phyloP scores from a whole-genome alignment of 2,329 filamentous ascomycete species.

The Trichoderma sp. region DNA sequence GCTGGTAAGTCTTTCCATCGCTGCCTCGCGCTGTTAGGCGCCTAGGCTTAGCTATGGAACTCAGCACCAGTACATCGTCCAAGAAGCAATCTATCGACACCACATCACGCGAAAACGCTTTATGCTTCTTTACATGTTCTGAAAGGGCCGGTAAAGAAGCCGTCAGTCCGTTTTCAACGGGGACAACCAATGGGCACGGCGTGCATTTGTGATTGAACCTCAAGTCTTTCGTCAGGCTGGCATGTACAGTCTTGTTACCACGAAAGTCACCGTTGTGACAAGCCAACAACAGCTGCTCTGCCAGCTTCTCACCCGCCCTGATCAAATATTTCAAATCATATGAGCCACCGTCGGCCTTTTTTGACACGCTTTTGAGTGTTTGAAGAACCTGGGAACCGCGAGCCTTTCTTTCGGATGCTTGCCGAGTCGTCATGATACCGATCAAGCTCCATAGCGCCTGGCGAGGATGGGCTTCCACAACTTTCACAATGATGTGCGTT shows the following conservation, averaged over 20 bases:
- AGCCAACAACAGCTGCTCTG: conserved; percentile 77
- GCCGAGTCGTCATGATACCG: conserved; percentile 80
- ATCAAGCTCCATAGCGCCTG: conserved; percentile 92
- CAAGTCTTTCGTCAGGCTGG: conserved; percentile 77
- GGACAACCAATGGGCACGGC: conserved; percentile 84
- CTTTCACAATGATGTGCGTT: conserved; percentile 78
- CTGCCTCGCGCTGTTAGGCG: conserved; percentile 87
- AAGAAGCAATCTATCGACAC: conserved; percentile 80
- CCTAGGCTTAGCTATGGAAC: conserved; percentile 88
- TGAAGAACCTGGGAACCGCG: conserved; percentile 58
- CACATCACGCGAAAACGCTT: conserved; percentile 83
- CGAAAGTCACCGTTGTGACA: conserved; percentile 78
- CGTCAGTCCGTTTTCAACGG: conserved; percentile 81
- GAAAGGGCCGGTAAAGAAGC: conserved; percentile 77
- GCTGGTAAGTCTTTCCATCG: conserved; percentile 84
- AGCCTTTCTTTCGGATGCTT: conserved; percentile 65
- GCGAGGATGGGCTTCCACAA: conserved; percentile 84
- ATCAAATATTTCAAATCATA: conserved; percentile 73
- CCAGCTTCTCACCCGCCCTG: conserved; percentile 77
- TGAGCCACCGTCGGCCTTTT: conserved; percentile 55
- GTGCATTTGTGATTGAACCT: conserved; percentile 83
- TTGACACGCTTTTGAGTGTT: conserved; percentile 51
- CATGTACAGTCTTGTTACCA: conserved; percentile 65
- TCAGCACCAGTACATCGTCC: conserved; percentile 87
- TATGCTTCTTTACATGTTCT: conserved; percentile 75